phyloP scores from a whole-genome alignment of 1,284 basidiomycete genomes.

The Naganishia sp. region DNA sequence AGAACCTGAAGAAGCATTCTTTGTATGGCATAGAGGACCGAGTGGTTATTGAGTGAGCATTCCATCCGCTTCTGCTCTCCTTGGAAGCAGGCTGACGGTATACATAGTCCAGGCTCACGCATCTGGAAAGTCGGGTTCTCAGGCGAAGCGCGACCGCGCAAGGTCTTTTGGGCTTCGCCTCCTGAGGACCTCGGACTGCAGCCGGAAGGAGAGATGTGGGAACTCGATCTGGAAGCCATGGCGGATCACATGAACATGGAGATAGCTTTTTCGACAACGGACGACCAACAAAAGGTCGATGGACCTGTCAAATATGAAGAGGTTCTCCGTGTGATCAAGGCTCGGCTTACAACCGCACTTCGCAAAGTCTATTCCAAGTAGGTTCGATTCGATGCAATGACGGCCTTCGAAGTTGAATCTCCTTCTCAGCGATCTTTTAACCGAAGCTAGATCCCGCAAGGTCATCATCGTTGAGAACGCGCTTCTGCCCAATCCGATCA shows the following conservation, averaged over 20 bases:
- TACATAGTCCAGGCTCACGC: conserved; percentile 49
- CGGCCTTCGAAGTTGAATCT: conserved; percentile 37
- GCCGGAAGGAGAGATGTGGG: conserved; percentile 43
- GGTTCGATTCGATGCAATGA: conserved; percentile 47
- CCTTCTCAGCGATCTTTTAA: conserved; percentile 71
- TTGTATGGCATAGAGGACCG: conserved; percentile 56
- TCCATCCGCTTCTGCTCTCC: no score
- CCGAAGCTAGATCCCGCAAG: conserved; percentile 90
- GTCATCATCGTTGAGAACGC: conserved; percentile 90
- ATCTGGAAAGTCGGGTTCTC: conserved; percentile 57
- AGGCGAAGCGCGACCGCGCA: conserved; percentile 52
- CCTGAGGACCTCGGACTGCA: conserved; percentile 15
- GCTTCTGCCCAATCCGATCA: conserved; percentile 78
- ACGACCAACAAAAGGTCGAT: conserved; percentile 5
- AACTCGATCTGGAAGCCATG: conserved; percentile 43
- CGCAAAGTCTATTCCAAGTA: conserved; percentile 82
- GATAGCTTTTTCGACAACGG: conserved; percentile 7
- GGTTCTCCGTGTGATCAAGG: conserved; percentile 61
- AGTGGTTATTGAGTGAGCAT: conserved; percentile 53
- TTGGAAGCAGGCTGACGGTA: not conserved
- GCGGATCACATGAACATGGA: conserved; percentile 17
- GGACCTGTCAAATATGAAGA: conserved; percentile 59
- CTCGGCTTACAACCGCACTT: conserved; percentile 67
- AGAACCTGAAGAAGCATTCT: conserved; percentile 52
- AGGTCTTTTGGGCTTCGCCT: conserved; percentile 41